Evolutionary conservation across 1,284 basidiomycete species (phyloP).

Genomic region (Athelia sp.): DNA sequence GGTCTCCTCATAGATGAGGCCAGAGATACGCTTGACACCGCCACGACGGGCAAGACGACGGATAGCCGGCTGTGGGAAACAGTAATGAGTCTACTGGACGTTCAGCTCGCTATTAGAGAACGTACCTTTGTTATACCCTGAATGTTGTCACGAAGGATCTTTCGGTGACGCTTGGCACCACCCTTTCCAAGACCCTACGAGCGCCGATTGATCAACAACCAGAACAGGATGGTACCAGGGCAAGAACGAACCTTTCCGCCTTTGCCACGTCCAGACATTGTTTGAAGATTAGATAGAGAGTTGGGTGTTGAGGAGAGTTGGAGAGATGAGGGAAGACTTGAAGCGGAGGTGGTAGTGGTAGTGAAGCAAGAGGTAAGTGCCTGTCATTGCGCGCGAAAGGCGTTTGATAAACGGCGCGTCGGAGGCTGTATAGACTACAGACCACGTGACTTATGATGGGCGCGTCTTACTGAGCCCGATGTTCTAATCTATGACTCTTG

Average conservation of each 20-base stretch:
- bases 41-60: conserved; percentile 84
- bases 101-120: too few species aligned
- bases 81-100: too few species aligned
- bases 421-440: too few species aligned
- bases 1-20: conserved; percentile 79
- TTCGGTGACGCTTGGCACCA: conserved; percentile 71
- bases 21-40: conserved; percentile 82
- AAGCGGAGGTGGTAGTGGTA: too few species aligned
- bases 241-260: conserved; percentile 31
- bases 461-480: too few species aligned
- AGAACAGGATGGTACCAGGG: background rate
- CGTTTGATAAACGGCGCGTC: too few species aligned
- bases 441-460: too few species aligned
- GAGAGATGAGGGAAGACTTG: background rate
- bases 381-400: too few species aligned
- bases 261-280: conserved; percentile 42
- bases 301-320: background rate
- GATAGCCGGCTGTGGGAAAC: conserved; percentile 81
- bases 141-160: conserved; percentile 74
- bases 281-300: background rate
- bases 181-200: too few species aligned
- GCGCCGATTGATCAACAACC: background rate
- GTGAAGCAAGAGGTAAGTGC: too few species aligned
- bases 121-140: conserved; percentile 63
- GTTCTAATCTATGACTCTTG: too few species aligned